Base-by-base conservation (phyloP, 768 basidiomycete species). In the Boletus sp. region DNA sequence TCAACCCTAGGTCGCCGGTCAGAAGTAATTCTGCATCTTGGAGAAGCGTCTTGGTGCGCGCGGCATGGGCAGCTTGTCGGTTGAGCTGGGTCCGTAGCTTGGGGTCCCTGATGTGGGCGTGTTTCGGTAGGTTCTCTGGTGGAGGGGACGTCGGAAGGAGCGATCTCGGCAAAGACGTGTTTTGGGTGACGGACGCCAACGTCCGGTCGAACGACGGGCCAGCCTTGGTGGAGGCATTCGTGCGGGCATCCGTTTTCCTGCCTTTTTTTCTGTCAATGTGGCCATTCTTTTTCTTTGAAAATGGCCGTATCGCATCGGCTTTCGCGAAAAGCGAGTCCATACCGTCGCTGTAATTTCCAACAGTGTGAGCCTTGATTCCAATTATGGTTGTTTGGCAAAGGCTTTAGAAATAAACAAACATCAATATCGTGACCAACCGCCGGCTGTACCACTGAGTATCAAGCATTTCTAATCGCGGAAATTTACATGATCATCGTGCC, bases 291-390 rank as follows among this genome's bases (percentile, higher is more conserved):
- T 75, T 80, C 63, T 81, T 84, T 10, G 68, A 69, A 11, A 78
- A 50, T 37, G 85, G 78, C 55, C 74, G 71, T 40, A 85, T 72
- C 8, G 84, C 80, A 57, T 89, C 77, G 46, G 86, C 89, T 62
- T 84, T 84, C 17, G 89, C 83, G 58, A 92, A 78, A 14, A 93
- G 80, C 11, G 85, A 74, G 64, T 92, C 89, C 89, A 92, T 56
- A 46, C 8, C 8, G 39, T 24, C 11, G 33, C 9, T 35, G 33
- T 11, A 35, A 35, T 9, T 35, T 35, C 33, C 33, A 35, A 35
- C 3, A 11, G 2, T 24, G 2, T 24, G n/a, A n/a, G n/a, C 33
- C 3, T 35, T 35, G 33, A 35, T 35, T 35, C 11, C 9, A 24
- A 24, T 24, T 24, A 24, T 24, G 50, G 47, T 50, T 60, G 53